Evolutionary conservation across 108 stramenopile species (phyloP), one percentile per base, ranked within the genome.

Genomic region (Conticribra guillardii): DNA sequence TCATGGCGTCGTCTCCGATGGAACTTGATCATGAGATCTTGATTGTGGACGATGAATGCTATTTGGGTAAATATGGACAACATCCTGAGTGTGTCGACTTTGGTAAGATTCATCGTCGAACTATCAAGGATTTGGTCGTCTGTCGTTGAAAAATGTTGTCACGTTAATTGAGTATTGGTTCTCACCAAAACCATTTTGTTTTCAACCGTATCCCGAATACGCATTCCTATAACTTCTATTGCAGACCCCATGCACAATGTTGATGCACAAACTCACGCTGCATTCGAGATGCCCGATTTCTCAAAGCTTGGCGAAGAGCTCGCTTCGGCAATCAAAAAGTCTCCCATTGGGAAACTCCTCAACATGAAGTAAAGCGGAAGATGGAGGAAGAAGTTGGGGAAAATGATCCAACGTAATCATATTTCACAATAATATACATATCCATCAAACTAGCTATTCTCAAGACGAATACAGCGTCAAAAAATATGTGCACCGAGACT

Each of bases 61-160:
- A 66, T 19, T 54, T 66, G 52, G 65, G 65, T 17, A 66, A 54
- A 19, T 66, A 66, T 41, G 65, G 65, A 3, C 65, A 66, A 48
- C 32, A 53, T 19, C 29, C 15, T 0, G 52, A 66, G 3, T 66
- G 51, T 30, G 65, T 66, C 34, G 65, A 66, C 31, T 66, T 66
- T 41, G 65, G 65, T 66, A 11, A 41, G 31, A 66, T 32, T 29
- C 5, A n/a, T 27, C 33, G 7, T 5, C 49, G 16, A 26, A 3
- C 37, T 23, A 2, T 3, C 1, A 26, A 14, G 3, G 15, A 44
- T 24, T 60, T 17, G 9, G 30, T 0, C 16, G 23, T 32, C 0
- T 34, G 3, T 18, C 58, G 19, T 22, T 31, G 22, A 9, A 3
- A n/a, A n/a, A n/a, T n/a, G n/a, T n/a, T n/a, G n/a, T n/a, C n/a